Base-by-base conservation (phyloP, 306 rosid species). In the Prunus mira region DNA sequence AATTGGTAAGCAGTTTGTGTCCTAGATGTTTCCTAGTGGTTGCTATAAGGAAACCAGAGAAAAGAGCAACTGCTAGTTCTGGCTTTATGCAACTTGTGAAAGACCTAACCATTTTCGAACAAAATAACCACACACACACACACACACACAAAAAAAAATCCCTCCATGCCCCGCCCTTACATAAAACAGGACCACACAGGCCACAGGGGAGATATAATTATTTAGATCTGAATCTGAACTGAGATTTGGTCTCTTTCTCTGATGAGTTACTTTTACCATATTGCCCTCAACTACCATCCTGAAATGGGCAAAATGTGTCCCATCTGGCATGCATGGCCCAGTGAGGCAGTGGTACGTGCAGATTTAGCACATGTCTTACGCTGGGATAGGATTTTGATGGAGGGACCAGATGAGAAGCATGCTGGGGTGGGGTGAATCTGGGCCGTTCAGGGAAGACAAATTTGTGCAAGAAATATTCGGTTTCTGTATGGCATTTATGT, bases 191-290 rank as follows among this genome's bases (percentile, higher is more conserved):
- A 32, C 14, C 50, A 9, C 38, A 8, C 11, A 30, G 41, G 13
- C 7, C 11, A 4, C 54, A 24, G 15, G 32, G 18, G 56, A 43
- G 69, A 84, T 79, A 80, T 87, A 82, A 89, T 86, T 77, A 81
- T 89, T 82, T 91, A 88, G 94, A 91, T 86, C 80, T 83, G 86
- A 84, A 83, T 89, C 93, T 88, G 74, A 88, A 86, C 89, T 87
- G 88, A 83, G 96, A 91, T 91, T 84, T 84, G 12, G 81, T 82
- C 88, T 79, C 82, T 74, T 62, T 78, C 76, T 58, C 69, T 58
- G 58, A 34, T 11, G 47, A 13, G 19, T 20, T 56, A 34, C 66
- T 57, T 78, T 86, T 78, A 86, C 90, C 47, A 6, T 66, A 52
- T 22, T 73, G 64, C 83, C 87, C 91, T 79, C 81, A 83, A 84